A percentile compares a stretch with the other conserved stretches of the same genome.
phyloP scores from a whole-genome alignment of 257 asterid genomes.

The Plectranthus barbatus region DNA sequence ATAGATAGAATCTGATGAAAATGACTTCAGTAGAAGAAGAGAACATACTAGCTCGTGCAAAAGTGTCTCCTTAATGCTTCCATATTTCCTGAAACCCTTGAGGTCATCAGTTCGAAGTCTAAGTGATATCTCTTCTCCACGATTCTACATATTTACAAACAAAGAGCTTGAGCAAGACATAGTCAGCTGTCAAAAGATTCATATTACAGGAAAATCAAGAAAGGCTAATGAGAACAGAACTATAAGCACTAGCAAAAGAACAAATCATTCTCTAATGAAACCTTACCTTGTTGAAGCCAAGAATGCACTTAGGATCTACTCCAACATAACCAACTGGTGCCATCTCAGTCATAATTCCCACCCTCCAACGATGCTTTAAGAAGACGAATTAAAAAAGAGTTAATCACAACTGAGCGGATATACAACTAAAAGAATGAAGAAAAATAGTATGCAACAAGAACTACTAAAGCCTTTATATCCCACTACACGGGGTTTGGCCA shows the following conservation, averaged over 20 bases:
- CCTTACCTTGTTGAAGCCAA: conserved; percentile 85
- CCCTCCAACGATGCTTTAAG: conserved; percentile 85
- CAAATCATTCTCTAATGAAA: background rate
- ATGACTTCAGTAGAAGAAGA: background rate
- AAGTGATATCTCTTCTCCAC: conserved; percentile 90
- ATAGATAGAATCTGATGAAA: background rate
- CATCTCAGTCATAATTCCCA: conserved; percentile 90
- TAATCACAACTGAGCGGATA: conserved; percentile 12
- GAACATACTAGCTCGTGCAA: conserved; percentile 74
- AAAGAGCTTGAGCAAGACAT: conserved; percentile 15
- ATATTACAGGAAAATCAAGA: background rate
- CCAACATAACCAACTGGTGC: conserved; percentile 98
- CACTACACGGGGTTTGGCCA: background rate
- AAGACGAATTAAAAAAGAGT: conserved; percentile 23
- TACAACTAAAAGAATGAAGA: background rate
- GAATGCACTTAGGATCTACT: conserved; percentile 73
- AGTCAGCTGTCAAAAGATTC: background rate
- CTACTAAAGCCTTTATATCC: background rate
- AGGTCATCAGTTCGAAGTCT: conserved; percentile 96
- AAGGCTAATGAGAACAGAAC: background rate
- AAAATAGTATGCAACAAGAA: background rate
- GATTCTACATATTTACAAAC: conserved; percentile 47
- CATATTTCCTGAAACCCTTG: conserved; percentile 88
- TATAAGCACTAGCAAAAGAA: background rate
- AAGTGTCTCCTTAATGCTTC: conserved; percentile 80